Base-by-base conservation (phyloP, 75 land plant genomes). In the Gnetum montanum region DNA sequence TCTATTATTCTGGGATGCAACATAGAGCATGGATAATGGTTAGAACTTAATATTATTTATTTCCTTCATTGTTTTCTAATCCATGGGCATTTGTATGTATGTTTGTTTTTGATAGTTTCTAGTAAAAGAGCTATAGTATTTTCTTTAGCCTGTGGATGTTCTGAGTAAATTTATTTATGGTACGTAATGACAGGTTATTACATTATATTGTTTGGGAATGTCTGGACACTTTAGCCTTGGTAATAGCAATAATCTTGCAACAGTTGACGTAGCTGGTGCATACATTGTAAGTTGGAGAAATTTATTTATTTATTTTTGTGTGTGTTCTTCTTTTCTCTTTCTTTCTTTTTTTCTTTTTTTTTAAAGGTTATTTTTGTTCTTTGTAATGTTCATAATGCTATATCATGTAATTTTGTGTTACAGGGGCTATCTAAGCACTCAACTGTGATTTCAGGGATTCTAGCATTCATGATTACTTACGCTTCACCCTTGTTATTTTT, bases 181-280 rank as follows among this genome's bases (percentile, higher is more conserved):
- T n/a, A n/a, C n/a, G 3, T 26, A 22, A 20, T 46, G 31, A 53
- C 18, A 90, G 97, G 71, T 91, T 54, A 60, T 86, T 47, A 70
- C 79, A 4, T 40, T 91, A 43, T 78, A 81, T 58, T 81, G 73
- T 70, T 35, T 91, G 61, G 97, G 97, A 49, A 69, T 79, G 70
- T 67, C 81, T 10, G 97, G 97, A 30, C 93, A 91, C 76, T 87
- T 84, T 71, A 80, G 83, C 28, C 78, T 91, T 49, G 97, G 97
- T 20, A 91, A 91, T 65, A 91, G 81, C 70, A 91, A 91, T 52
- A 76, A 75, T 19, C 72, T 91, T 6, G 88, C 97, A 26, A 87
- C 97, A 33, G 76, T 91, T 55, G 97, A 91, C 64, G 88, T 91
- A 54, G 97, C 97, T 59, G 97, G 88, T 34, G 97, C 97, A 48